Evolutionary conservation across 305 asterid genomes (phyloP).

Genomic region (Galium porrigens): DNA sequence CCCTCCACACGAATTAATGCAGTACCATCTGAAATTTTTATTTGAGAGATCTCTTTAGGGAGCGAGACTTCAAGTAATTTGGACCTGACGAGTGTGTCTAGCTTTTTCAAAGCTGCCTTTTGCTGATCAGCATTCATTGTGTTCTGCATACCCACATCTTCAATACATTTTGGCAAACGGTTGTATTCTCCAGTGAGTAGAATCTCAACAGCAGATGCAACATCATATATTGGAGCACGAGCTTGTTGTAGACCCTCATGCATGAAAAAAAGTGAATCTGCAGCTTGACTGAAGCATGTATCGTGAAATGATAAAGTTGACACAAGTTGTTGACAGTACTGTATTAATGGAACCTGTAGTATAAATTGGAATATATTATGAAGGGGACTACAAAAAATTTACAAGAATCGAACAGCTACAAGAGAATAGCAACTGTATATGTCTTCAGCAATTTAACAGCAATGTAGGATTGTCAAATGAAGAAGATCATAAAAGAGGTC

Average conservation of each 20-base stretch:
- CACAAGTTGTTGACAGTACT: slow-evolving; percentile 74
- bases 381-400: not conserved
- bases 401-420: not conserved
- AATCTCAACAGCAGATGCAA: slow-evolving; percentile 86
- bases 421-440: not conserved
- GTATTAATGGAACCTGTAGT: slow-evolving; percentile 82
- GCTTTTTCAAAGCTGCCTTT: slow-evolving; percentile 65
- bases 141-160: slow-evolving; percentile 70
- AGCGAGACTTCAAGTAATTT: slow-evolving; percentile 74
- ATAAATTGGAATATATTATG: slow-evolving; percentile 8
- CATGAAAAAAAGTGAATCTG: slow-evolving; percentile 97
- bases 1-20: slow-evolving; percentile 79
- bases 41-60: slow-evolving; percentile 63
- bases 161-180: slow-evolving; percentile 85
- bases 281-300: slow-evolving; percentile 94
- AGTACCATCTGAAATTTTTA: slow-evolving; percentile 76
- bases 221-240: slow-evolving; percentile 95
- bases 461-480: not conserved
- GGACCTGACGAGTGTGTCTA: slow-evolving; percentile 73
- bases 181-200: slow-evolving; percentile 71
- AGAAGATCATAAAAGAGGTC: not conserved
- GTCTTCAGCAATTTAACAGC: not conserved
- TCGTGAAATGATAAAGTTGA: slow-evolving; percentile 90
- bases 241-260: slow-evolving; percentile 98
- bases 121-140: slow-evolving; percentile 58